These are phyloP conservation scores for Phialocephala sp. DNA, from an alignment of 2,329 filamentous ascomycete species.

Conservation along the genomic window DNA sequence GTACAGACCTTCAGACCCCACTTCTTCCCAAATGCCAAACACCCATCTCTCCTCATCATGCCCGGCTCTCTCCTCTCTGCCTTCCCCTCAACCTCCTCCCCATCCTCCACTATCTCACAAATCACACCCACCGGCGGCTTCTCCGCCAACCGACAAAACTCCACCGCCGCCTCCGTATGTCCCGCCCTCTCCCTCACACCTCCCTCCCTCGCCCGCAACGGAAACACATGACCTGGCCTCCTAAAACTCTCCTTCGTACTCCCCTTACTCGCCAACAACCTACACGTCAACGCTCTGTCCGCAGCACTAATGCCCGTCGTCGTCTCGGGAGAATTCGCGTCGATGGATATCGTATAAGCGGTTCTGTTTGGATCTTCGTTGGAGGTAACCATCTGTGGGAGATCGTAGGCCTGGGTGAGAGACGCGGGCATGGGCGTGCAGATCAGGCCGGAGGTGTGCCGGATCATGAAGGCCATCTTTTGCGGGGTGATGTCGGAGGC, in stretches of 20 bases:
- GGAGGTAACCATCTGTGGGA: conserved; percentile 86
- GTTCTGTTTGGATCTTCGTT: conserved; percentile 84
- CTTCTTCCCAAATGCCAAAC: conserved; percentile 82
- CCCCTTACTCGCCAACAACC: conserved; percentile 73
- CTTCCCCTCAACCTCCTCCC: conserved; percentile 71
- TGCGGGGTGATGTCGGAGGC: conserved; percentile 81
- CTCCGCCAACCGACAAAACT: conserved; percentile 86
- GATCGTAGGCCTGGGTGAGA: conserved; percentile 66
- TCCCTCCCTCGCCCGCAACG: conserved; percentile 77
- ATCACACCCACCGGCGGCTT: conserved; percentile 82
- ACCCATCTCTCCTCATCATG: conserved; percentile 92
- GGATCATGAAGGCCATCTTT: conserved; percentile 96
- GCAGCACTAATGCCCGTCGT: conserved; percentile 91
- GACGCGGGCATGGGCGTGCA: conserved; percentile 81
- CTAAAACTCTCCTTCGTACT: conserved; percentile 65
- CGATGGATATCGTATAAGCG: conserved; percentile 90
- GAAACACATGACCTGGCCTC: conserved; percentile 88
- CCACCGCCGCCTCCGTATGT: conserved; percentile 92
- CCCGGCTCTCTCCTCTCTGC: conserved; percentile 71
- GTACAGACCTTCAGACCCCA: conserved; percentile 95
- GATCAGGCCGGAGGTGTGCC: conserved; percentile 87
- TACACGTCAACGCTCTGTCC: conserved; percentile 83
- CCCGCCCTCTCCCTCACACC: conserved; percentile 81
- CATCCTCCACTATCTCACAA: conserved; percentile 89
- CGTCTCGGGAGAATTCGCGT: conserved; percentile 73